phyloP scores from a whole-genome alignment of 495 filamentous ascomycete genomes.

The Corynascus novoguineensis region DNA sequence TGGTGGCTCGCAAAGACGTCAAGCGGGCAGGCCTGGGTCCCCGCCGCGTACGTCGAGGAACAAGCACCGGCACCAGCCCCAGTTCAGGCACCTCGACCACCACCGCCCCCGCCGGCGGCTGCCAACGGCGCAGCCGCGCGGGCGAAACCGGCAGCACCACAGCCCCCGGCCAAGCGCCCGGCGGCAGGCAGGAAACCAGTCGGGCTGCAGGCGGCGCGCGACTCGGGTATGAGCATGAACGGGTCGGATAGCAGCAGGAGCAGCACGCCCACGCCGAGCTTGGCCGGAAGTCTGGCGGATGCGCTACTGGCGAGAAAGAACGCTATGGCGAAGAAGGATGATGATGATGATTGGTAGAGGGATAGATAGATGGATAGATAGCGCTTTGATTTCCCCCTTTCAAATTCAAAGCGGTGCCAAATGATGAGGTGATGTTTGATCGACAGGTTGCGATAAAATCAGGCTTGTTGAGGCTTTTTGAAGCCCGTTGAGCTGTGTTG shows the following conservation, averaged over 20 bases:
- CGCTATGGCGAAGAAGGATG: slow-evolving; percentile 64
- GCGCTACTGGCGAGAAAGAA: slow-evolving; percentile 62
- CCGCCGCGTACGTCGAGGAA: slow-evolving; percentile 88
- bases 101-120: slow-evolving; percentile 48
- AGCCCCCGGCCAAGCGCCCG: slow-evolving; percentile 85
- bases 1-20: slow-evolving; percentile 89
- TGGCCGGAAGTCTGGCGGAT: slow-evolving; percentile 82
- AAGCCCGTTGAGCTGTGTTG: neutral
- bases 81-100: slow-evolving; percentile 34
- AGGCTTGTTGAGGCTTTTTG: neutral
- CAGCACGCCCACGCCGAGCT: slow-evolving; percentile 59
- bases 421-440: neutral
- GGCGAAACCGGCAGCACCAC: slow-evolving; percentile 69
- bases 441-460: neutral
- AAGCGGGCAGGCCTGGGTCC: slow-evolving; percentile 79
- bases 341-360: slow-evolving; percentile 63
- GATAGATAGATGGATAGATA: slow-evolving; percentile 10
- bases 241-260: slow-evolving; percentile 61
- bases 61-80: slow-evolving; percentile 54
- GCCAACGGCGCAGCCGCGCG: slow-evolving; percentile 48
- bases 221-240: slow-evolving; percentile 69
- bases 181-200: slow-evolving; percentile 59
- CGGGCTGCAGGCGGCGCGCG: slow-evolving; percentile 58
- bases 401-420: slow-evolving; percentile 2
- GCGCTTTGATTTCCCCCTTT: slow-evolving; percentile 8